phyloP scores from a whole-genome alignment of 2,329 filamentous ascomycete genomes.

The Colletotrichum sp. region DNA sequence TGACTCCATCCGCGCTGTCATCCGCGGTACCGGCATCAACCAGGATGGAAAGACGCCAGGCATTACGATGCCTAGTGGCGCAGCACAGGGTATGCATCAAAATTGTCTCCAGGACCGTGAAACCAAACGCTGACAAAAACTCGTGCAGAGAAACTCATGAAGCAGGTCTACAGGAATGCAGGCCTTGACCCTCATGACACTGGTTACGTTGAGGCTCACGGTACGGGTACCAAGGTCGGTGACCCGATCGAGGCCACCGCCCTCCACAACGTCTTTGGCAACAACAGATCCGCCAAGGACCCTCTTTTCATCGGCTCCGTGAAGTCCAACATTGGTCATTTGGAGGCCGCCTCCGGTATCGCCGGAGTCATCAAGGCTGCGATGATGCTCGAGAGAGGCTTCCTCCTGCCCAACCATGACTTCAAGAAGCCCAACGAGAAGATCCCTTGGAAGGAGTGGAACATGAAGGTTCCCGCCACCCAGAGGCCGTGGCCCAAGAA shows the following conservation, averaged over 20 bases:
- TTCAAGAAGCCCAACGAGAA: slow-evolving; percentile 54
- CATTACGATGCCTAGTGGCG: slow-evolving; percentile 60
- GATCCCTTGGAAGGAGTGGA: slow-evolving; percentile 56
- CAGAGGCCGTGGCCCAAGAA: slow-evolving; percentile 51
- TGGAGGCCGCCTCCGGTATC: slow-evolving; percentile 57
- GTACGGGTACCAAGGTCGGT: slow-evolving; percentile 60
- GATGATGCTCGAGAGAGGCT: slow-evolving; percentile 55
- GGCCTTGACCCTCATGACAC: slow-evolving; percentile 29
- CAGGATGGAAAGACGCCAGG: slow-evolving; percentile 62
- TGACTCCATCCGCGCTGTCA: slow-evolving; percentile 58
- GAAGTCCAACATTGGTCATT: slow-evolving; percentile 58
- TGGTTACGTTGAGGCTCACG: slow-evolving; percentile 55
- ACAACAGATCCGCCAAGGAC: slow-evolving; percentile 20
- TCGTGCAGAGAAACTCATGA: slow-evolving; percentile 43
- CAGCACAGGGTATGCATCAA: slow-evolving; percentile 44
- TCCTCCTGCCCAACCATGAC: slow-evolving; percentile 55
- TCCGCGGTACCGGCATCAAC: slow-evolving; percentile 56
- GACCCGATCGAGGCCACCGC: slow-evolving; percentile 61
- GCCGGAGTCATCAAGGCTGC: slow-evolving; percentile 57
- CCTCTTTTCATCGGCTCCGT: slow-evolving; percentile 53
- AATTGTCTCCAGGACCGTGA: neutral
- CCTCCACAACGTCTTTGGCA: slow-evolving; percentile 48
- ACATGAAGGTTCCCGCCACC: slow-evolving; percentile 49
- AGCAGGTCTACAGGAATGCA: slow-evolving; percentile 37
- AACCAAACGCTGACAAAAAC: slow-evolving; percentile 19